Evolutionary conservation across 208 protist species (phyloP), one percentile per base, ranked within the genome.

Genomic region (Balamuthia mandrillaris): DNA sequence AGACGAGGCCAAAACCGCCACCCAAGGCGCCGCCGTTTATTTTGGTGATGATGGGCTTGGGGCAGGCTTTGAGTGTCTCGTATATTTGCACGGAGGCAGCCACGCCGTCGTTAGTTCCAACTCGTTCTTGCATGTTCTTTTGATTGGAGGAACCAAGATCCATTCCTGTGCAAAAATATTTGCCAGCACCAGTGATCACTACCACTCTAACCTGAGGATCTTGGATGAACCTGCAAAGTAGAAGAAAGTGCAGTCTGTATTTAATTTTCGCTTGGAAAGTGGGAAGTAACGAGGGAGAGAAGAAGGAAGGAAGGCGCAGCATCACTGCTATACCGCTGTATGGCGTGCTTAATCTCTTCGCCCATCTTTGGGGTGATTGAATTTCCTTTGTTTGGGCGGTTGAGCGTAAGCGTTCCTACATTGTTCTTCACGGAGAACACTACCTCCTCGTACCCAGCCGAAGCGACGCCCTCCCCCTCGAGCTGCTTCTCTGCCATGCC

Each of bases 111-210:
- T 54, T 54, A 27, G 60, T 42, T 35, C 66, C 27, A n/a, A 84
- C 29, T 45, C 56, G 58, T 16, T 66, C 42, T 4, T 37, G 56
- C 60, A 84, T 84, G 54, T 84, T 31, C 44, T 47, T 31, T 21
- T 84, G 77, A 33, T 66, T 70, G 52, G 44, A 31, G 7, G 42
- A 39, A 1, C 77, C 77, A 24, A 84, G 31, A 39, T 84, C 77
- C 77, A 84, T 84, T 24, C 77, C 77, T 14, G 77, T 84, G 42
- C 77, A 84, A 45, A 84, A 84, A 31, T 66, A 84, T 74, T 33
- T 21, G 7, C 77, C 77, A 45, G 29, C 66, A 1, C 77, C 77
- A 7, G 77, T 84, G 21, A 84, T 42, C 37, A 84, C 77, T 9
- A 84, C 56, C 21, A 84, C 77, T 0, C 77, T 3, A 37, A 84